Base-by-base conservation (phyloP, 345 rosid species). In the Adansonia digitata region DNA sequence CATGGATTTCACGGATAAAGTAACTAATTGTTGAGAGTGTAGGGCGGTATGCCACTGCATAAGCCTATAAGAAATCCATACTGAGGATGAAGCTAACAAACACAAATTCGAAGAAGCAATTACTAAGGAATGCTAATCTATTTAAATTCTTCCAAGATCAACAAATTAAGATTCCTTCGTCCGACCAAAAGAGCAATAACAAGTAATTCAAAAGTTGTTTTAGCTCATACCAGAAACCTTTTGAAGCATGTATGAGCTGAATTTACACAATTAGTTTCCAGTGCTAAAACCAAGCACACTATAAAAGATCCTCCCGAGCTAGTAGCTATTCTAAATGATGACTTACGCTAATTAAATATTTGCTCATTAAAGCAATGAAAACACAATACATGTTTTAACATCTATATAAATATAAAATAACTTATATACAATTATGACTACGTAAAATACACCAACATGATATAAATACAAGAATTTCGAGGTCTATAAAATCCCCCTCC, bases 1-100 rank as follows among this genome's bases (percentile, higher is more conserved):
- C 80, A 67, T 71, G 69, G 80, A 78, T 60, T 80, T 71, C 76
- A 74, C 22, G 31, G 77, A 69, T 60, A 78, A 59, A 53, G 64
- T 29, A 67, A 74, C 6, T 73, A 71, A 71, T 46, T 61, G 67
- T 49, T 42, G 74, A 56, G 72, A 80, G 52, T 68, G 69, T 42
- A 64, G 56, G 64, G 56, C 71, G 77, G 60, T 46, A 60, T 71
- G 78, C 81, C 22, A 76, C 82, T 59, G 82, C 78, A 77, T 69
- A 51, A 78, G 72, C 79, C 84, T 75, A 78, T 13, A 61, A 60
- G 77, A 83, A 65, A 46, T 77, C 64, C 73, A 75, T 69, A 74
- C 61, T 9, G 59, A 45, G 64, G 69, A 40, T 40, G 72, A 66
- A 6, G 31, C 72, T 69, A 74, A 77, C 8, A 62, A 78, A 69